These are phyloP conservation scores for Termitomyces sp. DNA, from an alignment of 1,284 basidiomycete species.

Conservation along the genomic window DNA sequence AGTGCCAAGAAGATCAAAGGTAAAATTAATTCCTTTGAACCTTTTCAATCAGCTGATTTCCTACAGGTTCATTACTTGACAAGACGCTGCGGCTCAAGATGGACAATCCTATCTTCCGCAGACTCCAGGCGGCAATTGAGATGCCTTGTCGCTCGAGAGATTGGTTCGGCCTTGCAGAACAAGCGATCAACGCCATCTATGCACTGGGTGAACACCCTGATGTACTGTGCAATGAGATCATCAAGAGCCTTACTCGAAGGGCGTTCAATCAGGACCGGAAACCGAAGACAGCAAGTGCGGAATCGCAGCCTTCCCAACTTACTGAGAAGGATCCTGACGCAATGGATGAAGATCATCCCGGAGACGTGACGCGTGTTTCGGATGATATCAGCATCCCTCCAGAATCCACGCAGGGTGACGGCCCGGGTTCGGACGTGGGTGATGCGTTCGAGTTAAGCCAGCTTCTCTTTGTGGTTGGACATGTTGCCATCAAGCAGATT, in stretches of 20 bases:
- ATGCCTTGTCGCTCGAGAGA: slow-evolving; percentile 79
- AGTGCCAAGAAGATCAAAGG: slow-evolving; percentile 98
- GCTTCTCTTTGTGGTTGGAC: slow-evolving; percentile 90
- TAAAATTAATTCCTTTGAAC: slow-evolving; percentile 19
- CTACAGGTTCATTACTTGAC: slow-evolving; percentile 78
- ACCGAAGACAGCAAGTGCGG: slow-evolving; percentile 18
- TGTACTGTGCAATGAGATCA: slow-evolving; percentile 73
- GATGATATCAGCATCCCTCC: slow-evolving; percentile 22
- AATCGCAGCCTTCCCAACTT: neutral
- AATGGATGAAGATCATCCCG: slow-evolving; percentile 36
- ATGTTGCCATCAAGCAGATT: slow-evolving; percentile 96
- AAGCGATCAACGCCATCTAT: slow-evolving; percentile 96
- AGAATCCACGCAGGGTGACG: slow-evolving; percentile 18
- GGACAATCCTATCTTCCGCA: slow-evolving; percentile 83
- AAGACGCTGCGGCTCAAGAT: slow-evolving; percentile 86
- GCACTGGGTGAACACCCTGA: slow-evolving; percentile 94
- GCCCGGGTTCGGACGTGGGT: slow-evolving; percentile 50
- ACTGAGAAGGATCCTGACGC: slow-evolving; percentile 38
- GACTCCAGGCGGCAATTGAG: slow-evolving; percentile 76
- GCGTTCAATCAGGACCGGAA: slow-evolving; percentile 53
- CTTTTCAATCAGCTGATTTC: neutral
- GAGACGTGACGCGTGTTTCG: slow-evolving; percentile 15
- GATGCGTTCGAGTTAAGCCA: slow-evolving; percentile 88
- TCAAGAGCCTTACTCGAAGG: slow-evolving; percentile 74
- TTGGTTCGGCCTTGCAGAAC: slow-evolving; percentile 96